Base-by-base conservation (phyloP, 768 basidiomycete species). In the Termitomyces eurrhizus region DNA sequence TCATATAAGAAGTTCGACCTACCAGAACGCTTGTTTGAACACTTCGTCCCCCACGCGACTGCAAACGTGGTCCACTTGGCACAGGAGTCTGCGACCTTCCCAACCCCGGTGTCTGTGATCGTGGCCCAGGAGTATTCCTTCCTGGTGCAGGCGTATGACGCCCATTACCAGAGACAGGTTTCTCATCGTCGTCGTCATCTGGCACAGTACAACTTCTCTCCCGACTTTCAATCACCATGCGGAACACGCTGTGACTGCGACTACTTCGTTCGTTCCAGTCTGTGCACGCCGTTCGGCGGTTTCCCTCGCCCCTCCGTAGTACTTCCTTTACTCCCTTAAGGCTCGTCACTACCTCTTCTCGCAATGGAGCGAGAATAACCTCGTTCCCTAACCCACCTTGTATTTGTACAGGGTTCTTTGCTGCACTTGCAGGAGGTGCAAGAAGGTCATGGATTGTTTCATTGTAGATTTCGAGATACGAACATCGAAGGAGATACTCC, bases 261-360 rank as follows among this genome's bases (percentile, higher is more conserved):
- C 92, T 94, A 76, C 92, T 95, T 60, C 96, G 77, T 67, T 95
- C 91, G 70, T 99, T 99, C 96, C 96, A 99, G 68, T 99, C 96
- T n/a, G 97, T 99, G 66, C 87, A 92, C 0, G 95, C 95, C 4
- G 95, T 97, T 62, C 93, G 79, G 53, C 96, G 78, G 67, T 93
- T 88, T 4, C 89, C 85, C 70, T 97, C 93, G 5, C 96, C 96
- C 26, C 93, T 78, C 67, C 84, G 81, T 66, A 99, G 75, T 5
- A 98, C 89, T 61, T 92, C 92, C 56, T 86, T 84, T 14, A 98
- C 93, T 42, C 90, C 84, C 66, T 89, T 90, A 33, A 96, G 77
- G 66, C 89, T 90, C 14, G 92, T 94, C n/a, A 98, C 93, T 2
- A 95, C 94, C 69, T 95, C 93, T 70, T 98, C 96, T 44, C 90